Evolutionary conservation across 345 rosid species (phyloP).

Genomic region (Salix dunnii): DNA sequence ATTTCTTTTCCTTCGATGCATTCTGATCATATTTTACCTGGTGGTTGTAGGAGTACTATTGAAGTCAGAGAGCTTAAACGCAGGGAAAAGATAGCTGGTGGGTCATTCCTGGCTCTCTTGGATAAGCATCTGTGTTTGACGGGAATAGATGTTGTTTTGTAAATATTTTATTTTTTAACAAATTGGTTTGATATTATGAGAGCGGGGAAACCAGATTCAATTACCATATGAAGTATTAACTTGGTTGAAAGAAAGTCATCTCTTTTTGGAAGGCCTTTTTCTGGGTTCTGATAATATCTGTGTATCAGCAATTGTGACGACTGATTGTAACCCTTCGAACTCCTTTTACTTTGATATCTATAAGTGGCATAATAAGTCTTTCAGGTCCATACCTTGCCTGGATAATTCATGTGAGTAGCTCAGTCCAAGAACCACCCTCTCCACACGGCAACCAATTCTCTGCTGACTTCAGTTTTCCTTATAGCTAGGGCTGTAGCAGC

Average conservation of each 20-base stretch:
- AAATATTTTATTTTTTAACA: no score
- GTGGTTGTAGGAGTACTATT: background rate
- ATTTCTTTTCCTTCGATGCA: background rate
- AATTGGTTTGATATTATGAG: no score
- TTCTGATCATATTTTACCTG: background rate
- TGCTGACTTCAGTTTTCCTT: constrained; percentile 32
- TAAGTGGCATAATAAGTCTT: constrained; percentile 19
- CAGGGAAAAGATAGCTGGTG: background rate
- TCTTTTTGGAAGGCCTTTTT: background rate
- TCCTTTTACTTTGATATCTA: constrained; percentile 11
- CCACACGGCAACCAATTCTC: background rate
- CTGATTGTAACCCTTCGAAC: background rate
- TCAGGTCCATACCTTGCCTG: constrained; percentile 19
- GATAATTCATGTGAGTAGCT: constrained; percentile 9
- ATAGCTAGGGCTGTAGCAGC: background rate
- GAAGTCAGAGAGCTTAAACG: background rate
- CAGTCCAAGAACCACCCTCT: background rate
- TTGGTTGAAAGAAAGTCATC: background rate
- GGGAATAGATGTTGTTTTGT: no score
- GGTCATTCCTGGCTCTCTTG: no score
- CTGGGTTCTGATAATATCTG: constrained; percentile 11
- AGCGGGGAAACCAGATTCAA: background rate
- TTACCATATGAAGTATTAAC: constrained; percentile 23
- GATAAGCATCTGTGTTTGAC: no score
- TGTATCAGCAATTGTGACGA: constrained; percentile 10